Percentiles rank a stretch among this genome's conserved stretches.
Conservation (phyloP, 371 early-diverging fungal genomes). For the Cladochytrium tenue region DNA sequence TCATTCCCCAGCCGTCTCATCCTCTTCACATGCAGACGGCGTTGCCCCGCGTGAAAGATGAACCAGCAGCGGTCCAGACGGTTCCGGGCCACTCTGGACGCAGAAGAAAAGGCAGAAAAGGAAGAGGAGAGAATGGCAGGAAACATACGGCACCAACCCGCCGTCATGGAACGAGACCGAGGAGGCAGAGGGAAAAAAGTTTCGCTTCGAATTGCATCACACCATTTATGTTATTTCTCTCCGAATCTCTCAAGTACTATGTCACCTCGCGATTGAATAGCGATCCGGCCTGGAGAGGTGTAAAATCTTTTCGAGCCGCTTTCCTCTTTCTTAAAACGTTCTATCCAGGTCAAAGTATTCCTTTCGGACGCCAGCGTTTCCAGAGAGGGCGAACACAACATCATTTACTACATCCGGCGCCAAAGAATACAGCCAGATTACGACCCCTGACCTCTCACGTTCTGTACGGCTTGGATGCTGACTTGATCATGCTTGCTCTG, state of each 20-base stretch:
- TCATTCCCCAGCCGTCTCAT: neutral
- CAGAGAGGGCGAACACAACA: slow-evolving; percentile 99
- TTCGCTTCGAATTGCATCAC: slow-evolving; percentile 99
- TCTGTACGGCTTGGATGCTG: slow-evolving; percentile 98
- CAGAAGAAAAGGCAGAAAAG: slow-evolving; percentile 72
- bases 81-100: slow-evolving; percentile 91
- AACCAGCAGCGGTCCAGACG: slow-evolving; percentile 99
- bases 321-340: neutral
- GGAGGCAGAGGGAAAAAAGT: slow-evolving; percentile 43
- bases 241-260: slow-evolving; percentile 84
- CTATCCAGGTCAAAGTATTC: slow-evolving; percentile 77
- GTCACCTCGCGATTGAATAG: slow-evolving; percentile 84
- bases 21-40: slow-evolving; percentile 70
- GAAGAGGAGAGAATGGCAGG: slow-evolving; percentile 68
- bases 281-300: slow-evolving; percentile 88
- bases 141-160: slow-evolving; percentile 10
- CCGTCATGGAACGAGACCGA: neutral
- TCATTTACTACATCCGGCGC: slow-evolving; percentile 96
- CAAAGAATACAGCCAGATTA: slow-evolving; percentile 77
- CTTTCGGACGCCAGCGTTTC: slow-evolving; percentile 95
- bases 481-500: slow-evolving; percentile 98
- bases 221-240: slow-evolving; percentile 95
- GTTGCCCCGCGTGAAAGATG: slow-evolving; percentile 99
- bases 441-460: slow-evolving; percentile 89
- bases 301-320: slow-evolving; percentile 41